phyloP scores from a whole-genome alignment of 805 yeast species.

The Wickerhamiella siamensis region DNA sequence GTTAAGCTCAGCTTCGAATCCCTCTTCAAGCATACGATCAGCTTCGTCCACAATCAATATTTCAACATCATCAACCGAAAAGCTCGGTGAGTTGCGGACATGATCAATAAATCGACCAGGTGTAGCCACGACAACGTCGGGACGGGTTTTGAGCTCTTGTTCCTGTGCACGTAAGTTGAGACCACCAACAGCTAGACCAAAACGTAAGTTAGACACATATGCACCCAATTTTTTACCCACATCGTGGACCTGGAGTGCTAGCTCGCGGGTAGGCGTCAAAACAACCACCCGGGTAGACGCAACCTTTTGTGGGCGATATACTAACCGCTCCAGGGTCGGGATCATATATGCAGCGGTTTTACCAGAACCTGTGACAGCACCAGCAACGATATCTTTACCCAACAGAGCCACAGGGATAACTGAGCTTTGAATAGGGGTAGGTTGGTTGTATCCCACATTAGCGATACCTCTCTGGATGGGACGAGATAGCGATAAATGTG shows the following conservation, averaged over 20 bases:
- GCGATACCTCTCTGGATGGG: conserved; percentile 77
- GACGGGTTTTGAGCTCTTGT: conserved; percentile 79
- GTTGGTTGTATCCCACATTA: conserved; percentile 68
- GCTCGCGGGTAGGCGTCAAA: conserved; percentile 91
- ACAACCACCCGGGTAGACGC: conserved; percentile 86
- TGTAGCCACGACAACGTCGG: conserved; percentile 93
- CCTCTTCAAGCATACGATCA: conserved; percentile 98
- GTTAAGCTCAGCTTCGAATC: conserved; percentile 87
- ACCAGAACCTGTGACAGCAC: conserved; percentile 99
- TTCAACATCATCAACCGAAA: conserved; percentile 81
- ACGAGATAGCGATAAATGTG: conserved; percentile 67
- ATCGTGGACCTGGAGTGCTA: conserved; percentile 90
- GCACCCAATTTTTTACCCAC: conserved; percentile 78
- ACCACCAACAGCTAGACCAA: conserved; percentile 97
- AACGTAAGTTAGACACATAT: conserved; percentile 59
- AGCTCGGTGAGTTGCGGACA: conserved; percentile 85
- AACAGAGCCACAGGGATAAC: conserved; percentile 83
- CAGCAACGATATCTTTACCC: conserved; percentile 96
- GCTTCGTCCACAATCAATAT: conserved; percentile 93
- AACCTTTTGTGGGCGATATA: conserved; percentile 74
- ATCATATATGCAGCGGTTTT: conserved; percentile 97
- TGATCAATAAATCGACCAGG: conserved; percentile 99
- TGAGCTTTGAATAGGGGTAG: conserved; percentile 89
- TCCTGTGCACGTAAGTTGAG: conserved; percentile 89
- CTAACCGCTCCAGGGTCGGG: conserved; percentile 82